Conservation (phyloP, 2,329 filamentous ascomycete species). For the Arachnomyces sp. region DNA sequence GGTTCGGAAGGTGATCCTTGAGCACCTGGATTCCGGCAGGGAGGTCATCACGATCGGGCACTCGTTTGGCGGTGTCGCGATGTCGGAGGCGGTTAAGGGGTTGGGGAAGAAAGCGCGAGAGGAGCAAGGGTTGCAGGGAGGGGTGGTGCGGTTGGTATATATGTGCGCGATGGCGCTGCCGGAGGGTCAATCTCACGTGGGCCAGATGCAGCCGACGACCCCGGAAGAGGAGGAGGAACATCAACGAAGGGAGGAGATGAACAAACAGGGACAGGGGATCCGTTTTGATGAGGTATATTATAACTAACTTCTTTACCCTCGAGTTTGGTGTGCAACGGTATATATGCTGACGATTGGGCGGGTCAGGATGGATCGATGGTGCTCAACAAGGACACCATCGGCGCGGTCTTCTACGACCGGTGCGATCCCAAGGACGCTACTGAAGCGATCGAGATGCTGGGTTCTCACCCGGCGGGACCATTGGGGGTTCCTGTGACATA, state of each 20-base stretch:
- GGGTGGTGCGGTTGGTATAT: conserved; percentile 19
- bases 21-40: conserved; percentile 17
- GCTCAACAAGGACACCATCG: conserved; percentile 11
- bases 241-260: conserved; percentile 11
- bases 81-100: conserved; percentile 24
- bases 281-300: conserved; percentile 12
- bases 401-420: conserved; percentile 18
- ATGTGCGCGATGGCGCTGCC: conserved; percentile 20
- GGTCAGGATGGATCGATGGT: conserved; percentile 20
- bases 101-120: conserved; percentile 18
- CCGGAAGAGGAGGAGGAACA: conserved; percentile 19
- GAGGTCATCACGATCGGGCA: conserved; percentile 25
- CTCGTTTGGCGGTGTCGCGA: conserved; percentile 26
- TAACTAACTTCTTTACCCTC: no score
- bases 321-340: background rate
- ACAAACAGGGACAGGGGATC: conserved; percentile 13
- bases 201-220: conserved; percentile 17
- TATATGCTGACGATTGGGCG: background rate
- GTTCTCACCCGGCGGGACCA: conserved; percentile 18
- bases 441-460: conserved; percentile 17
- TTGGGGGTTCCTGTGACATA: conserved; percentile 21
- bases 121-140: conserved; percentile 11
- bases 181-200: conserved; percentile 18
- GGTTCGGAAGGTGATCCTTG: conserved; percentile 10
- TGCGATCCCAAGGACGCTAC: conserved; percentile 19